Conservation (phyloP, 1,284 basidiomycete species). For the Cryptococcus hybrid region DNA sequence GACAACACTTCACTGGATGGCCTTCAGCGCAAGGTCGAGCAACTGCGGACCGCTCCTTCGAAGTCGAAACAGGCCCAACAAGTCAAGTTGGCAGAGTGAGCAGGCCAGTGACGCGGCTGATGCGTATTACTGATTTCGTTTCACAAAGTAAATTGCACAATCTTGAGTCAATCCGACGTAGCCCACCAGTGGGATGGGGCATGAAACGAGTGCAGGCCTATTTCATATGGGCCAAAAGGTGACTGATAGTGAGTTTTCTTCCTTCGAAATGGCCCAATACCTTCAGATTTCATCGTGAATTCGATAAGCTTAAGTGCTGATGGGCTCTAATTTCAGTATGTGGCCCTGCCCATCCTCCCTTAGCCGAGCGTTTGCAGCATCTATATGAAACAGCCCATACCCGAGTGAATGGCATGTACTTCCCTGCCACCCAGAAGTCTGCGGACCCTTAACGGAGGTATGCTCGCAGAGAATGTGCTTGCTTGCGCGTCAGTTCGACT, state of each 20-base stretch:
- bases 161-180: slow-evolving; percentile 45
- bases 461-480: slow-evolving; percentile 3
- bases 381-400: slow-evolving; percentile 49
- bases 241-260: slow-evolving; percentile 39
- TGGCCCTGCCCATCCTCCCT: slow-evolving; percentile 37
- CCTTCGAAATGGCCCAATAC: neutral
- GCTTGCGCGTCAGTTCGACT: neutral
- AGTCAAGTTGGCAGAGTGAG: slow-evolving; percentile 50
- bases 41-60: slow-evolving; percentile 44
- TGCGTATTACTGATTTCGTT: neutral
- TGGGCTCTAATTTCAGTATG: slow-evolving; percentile 26
- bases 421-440: slow-evolving; percentile 44
- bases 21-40: slow-evolving; percentile 43
- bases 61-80: slow-evolving; percentile 49
- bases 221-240: slow-evolving; percentile 52
- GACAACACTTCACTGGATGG: slow-evolving; percentile 36
- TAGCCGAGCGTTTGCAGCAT: slow-evolving; percentile 36
- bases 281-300: neutral
- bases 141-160: slow-evolving; percentile 50
- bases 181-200: slow-evolving; percentile 47
- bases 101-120: too few species aligned
- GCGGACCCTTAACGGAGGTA: slow-evolving; percentile 43
- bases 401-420: slow-evolving; percentile 37
- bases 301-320: too few species aligned
- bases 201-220: slow-evolving; percentile 45